phyloP scores from a whole-genome alignment of 371 early-diverging fungal genomes.

The Rhizopus arrhizus region DNA sequence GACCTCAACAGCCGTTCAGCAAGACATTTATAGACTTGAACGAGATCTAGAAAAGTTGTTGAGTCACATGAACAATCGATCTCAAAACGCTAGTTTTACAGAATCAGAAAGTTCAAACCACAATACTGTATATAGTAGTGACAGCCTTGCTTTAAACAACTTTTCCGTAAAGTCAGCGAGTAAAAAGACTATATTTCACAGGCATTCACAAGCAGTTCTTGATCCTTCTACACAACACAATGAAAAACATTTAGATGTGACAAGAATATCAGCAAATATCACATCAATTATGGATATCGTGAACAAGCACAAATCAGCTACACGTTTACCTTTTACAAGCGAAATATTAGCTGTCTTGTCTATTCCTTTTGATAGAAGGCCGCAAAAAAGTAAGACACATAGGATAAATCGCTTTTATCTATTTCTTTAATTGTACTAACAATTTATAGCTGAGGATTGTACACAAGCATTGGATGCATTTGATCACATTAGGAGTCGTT shows the following conservation, averaged over 20 bases:
- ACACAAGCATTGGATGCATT: conserved; percentile 50
- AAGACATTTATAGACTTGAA: conserved; percentile 49
- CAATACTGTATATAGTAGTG: too few relatives aligned
- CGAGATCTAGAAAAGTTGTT: conserved; percentile 44
- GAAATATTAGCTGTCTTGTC: conserved; percentile 41
- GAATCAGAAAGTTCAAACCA: conserved; percentile 4
- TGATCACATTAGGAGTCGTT: conserved; percentile 47
- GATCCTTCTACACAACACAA: neutral
- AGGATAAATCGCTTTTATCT: neutral
- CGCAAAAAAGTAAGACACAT: conserved; percentile 27
- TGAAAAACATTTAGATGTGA: conserved; percentile 13
- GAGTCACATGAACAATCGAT: conserved; percentile 11
- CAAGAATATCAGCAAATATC: conserved; percentile 23
- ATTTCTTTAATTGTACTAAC: neutral
- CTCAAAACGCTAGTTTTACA: conserved; percentile 31
- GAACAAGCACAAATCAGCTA: conserved; percentile 42
- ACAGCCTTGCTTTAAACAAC: neutral
- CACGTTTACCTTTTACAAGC: conserved; percentile 36
- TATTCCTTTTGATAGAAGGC: conserved; percentile 37
- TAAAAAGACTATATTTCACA: neutral
- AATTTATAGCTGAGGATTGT: conserved; percentile 39
- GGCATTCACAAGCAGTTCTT: neutral
- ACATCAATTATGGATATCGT: conserved; percentile 31
- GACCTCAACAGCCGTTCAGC: conserved; percentile 49
- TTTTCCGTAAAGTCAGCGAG: neutral